phyloP scores from a whole-genome alignment of 75 land plant genomes.

The Selaginella tamariscina region DNA sequence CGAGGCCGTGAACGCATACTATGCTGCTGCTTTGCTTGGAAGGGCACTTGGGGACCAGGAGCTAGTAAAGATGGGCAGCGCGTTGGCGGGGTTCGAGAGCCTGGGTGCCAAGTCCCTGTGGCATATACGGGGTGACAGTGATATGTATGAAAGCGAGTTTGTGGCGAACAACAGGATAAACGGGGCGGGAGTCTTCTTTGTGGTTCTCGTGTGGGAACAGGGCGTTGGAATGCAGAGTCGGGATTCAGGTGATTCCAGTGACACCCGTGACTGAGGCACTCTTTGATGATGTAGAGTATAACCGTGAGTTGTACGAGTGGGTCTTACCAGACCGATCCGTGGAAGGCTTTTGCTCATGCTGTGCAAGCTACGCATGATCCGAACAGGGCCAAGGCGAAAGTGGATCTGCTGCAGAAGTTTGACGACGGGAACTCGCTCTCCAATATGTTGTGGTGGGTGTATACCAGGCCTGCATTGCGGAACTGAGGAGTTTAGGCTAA shows the following conservation, averaged over 20 bases:
- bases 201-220: slow-evolving; percentile 32
- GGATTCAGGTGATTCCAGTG: slow-evolving; percentile 32
- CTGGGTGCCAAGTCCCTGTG: slow-evolving; percentile 17
- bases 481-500: too few relatives aligned
- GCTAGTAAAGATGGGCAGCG: slow-evolving; percentile 5
- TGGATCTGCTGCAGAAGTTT: slow-evolving; percentile 5
- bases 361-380: slow-evolving; percentile 18
- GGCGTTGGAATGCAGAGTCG: slow-evolving; percentile 24
- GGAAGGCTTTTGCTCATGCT: slow-evolving; percentile 29
- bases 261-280: slow-evolving; percentile 24
- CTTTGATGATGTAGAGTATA: slow-evolving; percentile 18
- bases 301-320: slow-evolving; percentile 26
- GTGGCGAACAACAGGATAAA: slow-evolving; percentile 13
- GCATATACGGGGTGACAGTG: slow-evolving; percentile 23
- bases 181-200: slow-evolving; percentile 23
- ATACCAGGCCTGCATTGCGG: slow-evolving; percentile 26
- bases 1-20: slow-evolving; percentile 34
- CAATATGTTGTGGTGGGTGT: slow-evolving; percentile 32
- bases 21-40: slow-evolving; percentile 28
- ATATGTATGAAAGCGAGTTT: slow-evolving; percentile 22
- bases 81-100: slow-evolving; percentile 28
- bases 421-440: slow-evolving; percentile 32
- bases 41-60: slow-evolving; percentile 16
- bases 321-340: slow-evolving; percentile 17
- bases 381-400: slow-evolving; percentile 11